Evolutionary conservation across 768 basidiomycete genomes (phyloP).

Genomic region (Trametopsis cervina): DNA sequence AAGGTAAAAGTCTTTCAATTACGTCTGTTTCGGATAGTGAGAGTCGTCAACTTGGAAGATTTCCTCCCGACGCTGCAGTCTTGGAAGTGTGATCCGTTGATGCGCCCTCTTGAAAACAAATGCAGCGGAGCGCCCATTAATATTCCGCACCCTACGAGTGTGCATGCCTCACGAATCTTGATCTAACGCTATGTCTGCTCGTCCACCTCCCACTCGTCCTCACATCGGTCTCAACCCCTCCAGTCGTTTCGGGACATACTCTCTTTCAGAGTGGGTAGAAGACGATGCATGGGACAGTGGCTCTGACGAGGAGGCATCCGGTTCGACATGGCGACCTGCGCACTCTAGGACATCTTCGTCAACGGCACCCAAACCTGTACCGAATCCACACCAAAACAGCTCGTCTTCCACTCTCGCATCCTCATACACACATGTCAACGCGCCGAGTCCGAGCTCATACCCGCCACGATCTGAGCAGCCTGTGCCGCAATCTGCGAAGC

Average conservation of each 20-base stretch:
- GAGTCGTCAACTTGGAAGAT: background rate
- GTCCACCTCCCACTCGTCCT: conserved; percentile 67
- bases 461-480: conserved; percentile 43
- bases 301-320: conserved; percentile 69
- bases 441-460: conserved; percentile 72
- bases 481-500: conserved; percentile 34
- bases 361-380: conserved; percentile 51
- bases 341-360: conserved; percentile 20
- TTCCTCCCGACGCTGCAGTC: background rate
- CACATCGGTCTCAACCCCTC: conserved; percentile 58
- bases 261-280: conserved; percentile 61
- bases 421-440: conserved; percentile 75
- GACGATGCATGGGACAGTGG: conserved; percentile 85
- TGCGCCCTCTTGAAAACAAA: background rate
- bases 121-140: background rate
- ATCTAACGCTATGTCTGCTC: conserved; percentile 34
- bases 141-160: background rate
- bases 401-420: conserved; percentile 68
- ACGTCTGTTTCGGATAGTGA: too few species aligned
- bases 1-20: too few species aligned
- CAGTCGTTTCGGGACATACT: conserved; percentile 37
- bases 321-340: conserved; percentile 24
- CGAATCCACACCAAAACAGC: conserved; percentile 37
- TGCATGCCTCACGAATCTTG: background rate
- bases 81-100: background rate